Evolutionary conservation across 2,329 filamentous ascomycete species (phyloP), one percentile per base, ranked within the genome.

Genomic region (Apiospora saccharicola): DNA sequence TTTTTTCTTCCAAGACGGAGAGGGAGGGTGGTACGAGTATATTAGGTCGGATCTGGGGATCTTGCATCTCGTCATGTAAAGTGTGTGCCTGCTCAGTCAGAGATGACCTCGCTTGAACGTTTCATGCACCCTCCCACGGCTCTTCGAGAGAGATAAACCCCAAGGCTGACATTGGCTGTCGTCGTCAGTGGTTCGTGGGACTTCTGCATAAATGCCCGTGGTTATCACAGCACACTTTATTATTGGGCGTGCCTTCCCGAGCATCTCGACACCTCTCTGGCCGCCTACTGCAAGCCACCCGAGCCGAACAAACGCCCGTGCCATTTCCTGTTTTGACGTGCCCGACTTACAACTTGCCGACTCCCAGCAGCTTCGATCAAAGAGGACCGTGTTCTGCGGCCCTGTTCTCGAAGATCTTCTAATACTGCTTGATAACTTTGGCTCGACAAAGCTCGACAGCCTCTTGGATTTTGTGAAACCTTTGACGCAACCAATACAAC

Each of bases 201-300:
- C n/a, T 47, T 57, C 37, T 57, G 16, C 26, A 34, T n/a, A 64
- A 13, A 1, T 24, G 3, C 4, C 22, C 24, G 2, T 61, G 34
- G n/a, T 22, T 41, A 41, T 41, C 22, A 22, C 57, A 64, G 19
- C 57, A 41, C 37, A 10, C 37, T 10, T 41, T 41, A 10, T 37
- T 7, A 7, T 61, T 61, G 57, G 57, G 16, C 19, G 57, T 64
- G 57, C 22, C 57, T 64, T 41, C 12, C 57, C 51, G 19, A 19
- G 41, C 14, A 64, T 4, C 30, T 14, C 30, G 19, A 64, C 14
- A 41, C 22, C 57, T 41, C 34, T 41, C 8, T 64, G 57, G 57
- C 34, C 57, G 57, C 37, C 57, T 64, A 64, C 57, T 64, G 30
- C 53, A 61, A 37, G 53, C 57, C 57, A 22, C 57, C 57, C 57